Conservation (phyloP, 2,329 filamentous ascomycete species). For the Penicillium sp. region DNA sequence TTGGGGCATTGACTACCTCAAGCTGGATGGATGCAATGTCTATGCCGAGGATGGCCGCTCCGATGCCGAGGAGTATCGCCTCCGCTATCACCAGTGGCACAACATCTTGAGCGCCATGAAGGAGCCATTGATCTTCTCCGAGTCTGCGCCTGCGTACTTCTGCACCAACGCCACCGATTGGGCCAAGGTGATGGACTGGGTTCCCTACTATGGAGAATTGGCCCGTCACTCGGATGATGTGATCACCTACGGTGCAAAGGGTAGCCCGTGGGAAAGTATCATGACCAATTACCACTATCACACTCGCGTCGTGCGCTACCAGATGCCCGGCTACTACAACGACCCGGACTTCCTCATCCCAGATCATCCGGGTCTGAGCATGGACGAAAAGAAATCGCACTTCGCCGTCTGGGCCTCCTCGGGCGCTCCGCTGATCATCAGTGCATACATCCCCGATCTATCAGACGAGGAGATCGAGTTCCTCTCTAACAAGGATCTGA, state of each 20-base stretch:
- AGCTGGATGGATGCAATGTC: slow-evolving; percentile 48
- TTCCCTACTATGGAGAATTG: slow-evolving; percentile 43
- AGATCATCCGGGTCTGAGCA: slow-evolving; percentile 47
- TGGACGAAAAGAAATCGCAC: slow-evolving; percentile 48
- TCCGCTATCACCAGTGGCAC: slow-evolving; percentile 46
- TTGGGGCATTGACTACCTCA: slow-evolving; percentile 51
- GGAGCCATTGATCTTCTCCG: slow-evolving; percentile 45
- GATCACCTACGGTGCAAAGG: slow-evolving; percentile 41
- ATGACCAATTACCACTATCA: slow-evolving; percentile 50
- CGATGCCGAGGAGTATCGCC: slow-evolving; percentile 26
- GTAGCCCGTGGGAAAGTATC: slow-evolving; percentile 49
- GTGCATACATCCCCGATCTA: slow-evolving; percentile 43
- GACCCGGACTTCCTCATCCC: slow-evolving; percentile 53
- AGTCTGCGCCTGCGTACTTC: slow-evolving; percentile 50
- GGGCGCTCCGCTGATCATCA: slow-evolving; percentile 51
- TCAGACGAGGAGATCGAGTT: slow-evolving; percentile 35
- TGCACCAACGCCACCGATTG: slow-evolving; percentile 43
- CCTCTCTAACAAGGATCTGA: slow-evolving; percentile 44
- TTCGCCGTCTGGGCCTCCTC: slow-evolving; percentile 54
- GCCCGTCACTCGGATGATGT: slow-evolving; percentile 48
- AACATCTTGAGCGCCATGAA: slow-evolving; percentile 36
- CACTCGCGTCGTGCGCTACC: slow-evolving; percentile 45
- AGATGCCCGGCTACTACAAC: slow-evolving; percentile 47
- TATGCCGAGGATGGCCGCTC: slow-evolving; percentile 18
- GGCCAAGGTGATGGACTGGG: slow-evolving; percentile 49